Conservation (phyloP, 768 basidiomycete genomes). For the Boletus vermiculosoides region DNA sequence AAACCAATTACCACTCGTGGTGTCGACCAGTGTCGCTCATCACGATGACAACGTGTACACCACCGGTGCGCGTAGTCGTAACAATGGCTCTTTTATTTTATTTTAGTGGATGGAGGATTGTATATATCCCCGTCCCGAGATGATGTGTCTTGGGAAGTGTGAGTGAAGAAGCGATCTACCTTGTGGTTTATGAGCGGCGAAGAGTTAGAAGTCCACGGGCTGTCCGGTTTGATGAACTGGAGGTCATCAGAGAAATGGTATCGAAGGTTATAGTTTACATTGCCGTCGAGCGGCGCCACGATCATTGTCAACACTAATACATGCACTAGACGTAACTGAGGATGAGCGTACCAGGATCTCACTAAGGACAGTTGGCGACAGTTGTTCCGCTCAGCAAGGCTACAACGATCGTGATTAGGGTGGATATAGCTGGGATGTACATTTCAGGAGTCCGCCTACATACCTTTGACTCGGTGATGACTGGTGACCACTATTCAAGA, state of each 20-base stretch:
- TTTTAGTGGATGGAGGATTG: not conserved
- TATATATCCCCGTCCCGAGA: not conserved
- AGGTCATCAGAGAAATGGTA: too few species aligned
- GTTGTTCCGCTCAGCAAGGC: not conserved
- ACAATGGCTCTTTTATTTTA: not conserved
- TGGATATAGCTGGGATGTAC: too few species aligned
- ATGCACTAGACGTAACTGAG: not conserved
- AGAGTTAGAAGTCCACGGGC: not conserved
- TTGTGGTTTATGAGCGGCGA: not conserved
- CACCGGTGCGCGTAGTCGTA: not conserved
- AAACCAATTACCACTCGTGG: not conserved
- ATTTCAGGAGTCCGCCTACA: too few species aligned
- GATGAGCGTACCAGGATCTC: not conserved
- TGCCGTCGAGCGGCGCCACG: not conserved
- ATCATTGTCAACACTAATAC: not conserved
- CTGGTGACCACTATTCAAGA: too few species aligned
- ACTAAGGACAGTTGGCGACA: not conserved
- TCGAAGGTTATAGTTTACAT: not conserved
- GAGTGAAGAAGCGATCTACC: not conserved
- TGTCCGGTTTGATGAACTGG: not conserved
- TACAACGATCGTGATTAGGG: not conserved
- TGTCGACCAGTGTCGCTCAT: not conserved
- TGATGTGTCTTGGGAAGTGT: not conserved
- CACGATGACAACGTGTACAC: not conserved
- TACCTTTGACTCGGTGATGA: not conserved